Conservation (phyloP, 176 grass and related monocot species). For the Elaeis guineensis region DNA sequence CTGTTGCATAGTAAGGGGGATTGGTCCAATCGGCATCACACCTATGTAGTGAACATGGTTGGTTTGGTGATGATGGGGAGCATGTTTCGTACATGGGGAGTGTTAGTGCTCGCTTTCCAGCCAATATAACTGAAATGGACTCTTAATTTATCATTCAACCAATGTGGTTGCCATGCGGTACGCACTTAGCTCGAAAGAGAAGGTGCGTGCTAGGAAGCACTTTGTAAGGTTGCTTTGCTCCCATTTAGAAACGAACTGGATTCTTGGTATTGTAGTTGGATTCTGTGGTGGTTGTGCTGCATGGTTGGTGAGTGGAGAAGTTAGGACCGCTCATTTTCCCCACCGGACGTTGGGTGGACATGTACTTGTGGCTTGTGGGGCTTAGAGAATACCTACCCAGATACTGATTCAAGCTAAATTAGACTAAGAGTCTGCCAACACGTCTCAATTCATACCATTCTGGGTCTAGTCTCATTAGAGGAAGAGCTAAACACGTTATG, state of each 20-base stretch:
- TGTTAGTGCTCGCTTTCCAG: not conserved
- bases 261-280: conserved; percentile 1
- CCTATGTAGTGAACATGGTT: no score
- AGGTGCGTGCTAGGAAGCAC: conserved; percentile 4
- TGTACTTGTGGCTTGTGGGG: not conserved
- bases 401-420: no score
- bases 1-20: no score
- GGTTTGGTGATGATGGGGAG: no score
- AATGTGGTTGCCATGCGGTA: not conserved
- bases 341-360: not conserved
- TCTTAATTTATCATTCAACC: not conserved
- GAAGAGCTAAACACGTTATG: no score
- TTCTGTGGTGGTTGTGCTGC: not conserved
- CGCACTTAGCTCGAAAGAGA: conserved; percentile 5
- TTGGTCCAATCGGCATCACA: no score
- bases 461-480: no score
- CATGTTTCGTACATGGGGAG: no score
- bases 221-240: conserved; percentile 4
- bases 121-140: not conserved
- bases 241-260: conserved; percentile 19
- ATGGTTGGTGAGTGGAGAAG: not conserved
- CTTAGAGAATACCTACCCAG: no score
- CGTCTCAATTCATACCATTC: no score
- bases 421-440: no score
- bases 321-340: not conserved